Conservation (phyloP, 192 early-diverging fungal species). For the Backusella liffmaniae region DNA sequence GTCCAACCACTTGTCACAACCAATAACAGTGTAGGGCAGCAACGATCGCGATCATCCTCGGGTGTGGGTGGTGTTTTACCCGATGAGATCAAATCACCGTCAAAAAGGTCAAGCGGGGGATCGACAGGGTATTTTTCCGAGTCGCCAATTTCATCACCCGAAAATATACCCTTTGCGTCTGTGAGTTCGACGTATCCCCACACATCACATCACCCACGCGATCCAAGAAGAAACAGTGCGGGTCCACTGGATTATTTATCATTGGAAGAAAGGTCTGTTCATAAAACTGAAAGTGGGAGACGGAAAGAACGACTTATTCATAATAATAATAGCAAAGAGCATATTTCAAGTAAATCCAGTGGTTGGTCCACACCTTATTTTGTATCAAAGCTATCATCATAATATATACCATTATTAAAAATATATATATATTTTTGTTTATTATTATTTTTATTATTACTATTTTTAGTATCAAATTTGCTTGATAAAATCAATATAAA, state of each 20-base stretch:
- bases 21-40: not conserved
- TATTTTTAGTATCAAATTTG: not conserved
- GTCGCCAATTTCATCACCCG: slow-evolving; percentile 1
- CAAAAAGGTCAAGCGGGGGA: not conserved
- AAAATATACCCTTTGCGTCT: not conserved
- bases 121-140: not conserved
- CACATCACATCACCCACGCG: not conserved
- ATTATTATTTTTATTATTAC: not conserved
- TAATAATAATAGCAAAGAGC: not conserved
- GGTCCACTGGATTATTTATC: not conserved
- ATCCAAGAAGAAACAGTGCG: not conserved
- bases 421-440: not conserved
- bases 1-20: not conserved
- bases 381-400: not conserved
- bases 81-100: not conserved
- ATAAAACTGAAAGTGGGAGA: slow-evolving; percentile 13
- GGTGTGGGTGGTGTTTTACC: slow-evolving; percentile 15
- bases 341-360: not conserved
- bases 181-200: not conserved
- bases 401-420: not conserved
- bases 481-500: slow-evolving; percentile 10
- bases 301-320: slow-evolving; percentile 3
- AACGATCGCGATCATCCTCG: slow-evolving; percentile 5
- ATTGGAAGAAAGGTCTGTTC: not conserved
- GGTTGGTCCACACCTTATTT: not conserved